These are phyloP conservation scores for Ogataea minuta DNA, from an alignment of 805 yeast species.

Conservation along the genomic window DNA sequence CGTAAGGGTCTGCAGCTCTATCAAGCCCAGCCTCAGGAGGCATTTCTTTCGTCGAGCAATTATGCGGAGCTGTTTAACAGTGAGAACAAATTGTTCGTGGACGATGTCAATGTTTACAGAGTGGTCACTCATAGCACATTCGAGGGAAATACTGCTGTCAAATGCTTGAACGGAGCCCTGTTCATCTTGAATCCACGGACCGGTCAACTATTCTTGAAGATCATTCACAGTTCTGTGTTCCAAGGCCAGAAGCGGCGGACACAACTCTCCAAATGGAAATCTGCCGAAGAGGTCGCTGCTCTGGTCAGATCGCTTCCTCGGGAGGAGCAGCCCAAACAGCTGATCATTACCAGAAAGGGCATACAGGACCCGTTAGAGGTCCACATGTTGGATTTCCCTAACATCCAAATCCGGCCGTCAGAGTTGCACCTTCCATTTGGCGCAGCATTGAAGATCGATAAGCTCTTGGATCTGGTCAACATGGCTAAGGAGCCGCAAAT, in stretches of 20 bases:
- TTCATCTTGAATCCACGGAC: slow-evolving; percentile 86
- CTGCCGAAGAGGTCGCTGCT: slow-evolving; percentile 97
- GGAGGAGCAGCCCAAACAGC: slow-evolving; percentile 93
- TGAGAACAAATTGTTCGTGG: slow-evolving; percentile 82
- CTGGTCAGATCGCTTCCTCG: slow-evolving; percentile 82
- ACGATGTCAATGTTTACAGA: slow-evolving; percentile 91
- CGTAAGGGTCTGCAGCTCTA: slow-evolving; percentile 91
- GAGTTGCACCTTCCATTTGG: slow-evolving; percentile 89
- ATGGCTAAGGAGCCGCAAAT: slow-evolving; percentile 91
- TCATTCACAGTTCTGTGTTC: slow-evolving; percentile 94
- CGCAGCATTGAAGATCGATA: slow-evolving; percentile 78
- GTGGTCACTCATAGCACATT: slow-evolving; percentile 87
- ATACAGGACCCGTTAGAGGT: slow-evolving; percentile 94
- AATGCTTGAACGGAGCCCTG: slow-evolving; percentile 90
- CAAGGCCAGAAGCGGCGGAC: slow-evolving; percentile 93
- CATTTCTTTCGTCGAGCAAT: slow-evolving; percentile 83
- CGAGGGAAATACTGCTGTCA: slow-evolving; percentile 90
- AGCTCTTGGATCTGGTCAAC: slow-evolving; percentile 71
- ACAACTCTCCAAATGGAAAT: slow-evolving; percentile 95
- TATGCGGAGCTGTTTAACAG: slow-evolving; percentile 86
- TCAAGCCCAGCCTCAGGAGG: slow-evolving; percentile 91
- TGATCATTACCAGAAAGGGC: slow-evolving; percentile 86
- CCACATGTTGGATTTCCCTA: slow-evolving; percentile 95
- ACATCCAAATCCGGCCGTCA: slow-evolving; percentile 82
- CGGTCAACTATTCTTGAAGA: slow-evolving; percentile 85